Evolutionary conservation across 1,139 yeast species (phyloP).

Genomic region (Pichia sp.): DNA sequence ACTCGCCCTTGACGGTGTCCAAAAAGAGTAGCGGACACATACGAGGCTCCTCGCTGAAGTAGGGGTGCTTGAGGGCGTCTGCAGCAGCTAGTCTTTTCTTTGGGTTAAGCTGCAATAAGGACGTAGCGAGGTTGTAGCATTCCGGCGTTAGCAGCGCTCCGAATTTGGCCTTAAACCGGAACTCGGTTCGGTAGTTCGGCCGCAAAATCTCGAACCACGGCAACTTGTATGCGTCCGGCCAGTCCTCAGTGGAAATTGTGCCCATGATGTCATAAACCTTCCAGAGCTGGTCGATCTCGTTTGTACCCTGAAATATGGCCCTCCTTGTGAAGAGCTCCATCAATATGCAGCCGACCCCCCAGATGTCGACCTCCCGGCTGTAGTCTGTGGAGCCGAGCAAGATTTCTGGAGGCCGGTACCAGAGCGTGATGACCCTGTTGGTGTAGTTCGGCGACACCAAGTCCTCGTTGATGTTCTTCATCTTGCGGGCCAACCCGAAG

Average conservation of each 20-base stretch:
- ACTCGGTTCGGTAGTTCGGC: conserved; percentile 48
- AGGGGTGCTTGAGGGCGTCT: conserved; percentile 60
- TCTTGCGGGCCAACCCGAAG: conserved; percentile 86
- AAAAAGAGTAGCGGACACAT: conserved; percentile 56
- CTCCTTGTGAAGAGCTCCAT: conserved; percentile 71
- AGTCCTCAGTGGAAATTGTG: conserved; percentile 66
- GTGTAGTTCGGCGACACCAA: conserved; percentile 73
- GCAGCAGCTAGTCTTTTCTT: conserved; percentile 54
- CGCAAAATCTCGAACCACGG: conserved; percentile 92
- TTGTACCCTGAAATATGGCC: conserved; percentile 83
- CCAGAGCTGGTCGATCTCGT: conserved; percentile 78
- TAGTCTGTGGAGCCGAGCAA: conserved; percentile 85
- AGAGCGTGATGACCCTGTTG: conserved; percentile 87
- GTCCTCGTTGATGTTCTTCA: conserved; percentile 50
- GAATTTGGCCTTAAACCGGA: conserved; percentile 48
- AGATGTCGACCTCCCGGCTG: conserved; percentile 86
- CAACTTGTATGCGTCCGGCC: conserved; percentile 72
- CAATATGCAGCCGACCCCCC: conserved; percentile 95
- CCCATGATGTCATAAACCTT: conserved; percentile 83
- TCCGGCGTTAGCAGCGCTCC: conserved; percentile 43
- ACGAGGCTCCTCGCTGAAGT: conserved; percentile 65
- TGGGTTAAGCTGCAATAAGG: conserved; percentile 68
- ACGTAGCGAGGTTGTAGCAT: conserved; percentile 62
- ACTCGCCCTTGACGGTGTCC: conserved; percentile 65
- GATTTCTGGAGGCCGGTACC: conserved; percentile 97